Base-by-base conservation (phyloP, 2,329 filamentous ascomycete genomes). In the Diaporthe longicolla region DNA sequence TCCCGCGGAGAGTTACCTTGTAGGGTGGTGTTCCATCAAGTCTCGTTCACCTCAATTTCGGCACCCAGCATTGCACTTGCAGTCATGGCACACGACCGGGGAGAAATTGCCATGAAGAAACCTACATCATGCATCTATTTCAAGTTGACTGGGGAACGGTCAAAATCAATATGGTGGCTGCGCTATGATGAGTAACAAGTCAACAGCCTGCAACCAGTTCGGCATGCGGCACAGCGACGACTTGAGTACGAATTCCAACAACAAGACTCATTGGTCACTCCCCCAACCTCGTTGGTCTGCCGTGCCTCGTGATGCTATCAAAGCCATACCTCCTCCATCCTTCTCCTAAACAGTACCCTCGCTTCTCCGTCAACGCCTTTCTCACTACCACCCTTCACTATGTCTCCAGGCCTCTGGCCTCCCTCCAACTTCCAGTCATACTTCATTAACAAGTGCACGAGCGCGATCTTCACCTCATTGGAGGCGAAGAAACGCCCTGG, bases 401-500 rank as follows among this genome's bases (percentile, higher is more conserved):
- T 43, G 37, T 71, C 69, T 29, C 48, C 21, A 24, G 69, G 32
- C 45, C 35, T 52, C 48, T 55, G 59, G 21, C 73, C 77, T 19
- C 72, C 73, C 1, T 74, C 70, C 17, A 77, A 48, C 35, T 70
- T 72, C 75, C 74, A 74, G 50, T 74, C 73, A 26, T 74, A 74
- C 43, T 72, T 72, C 48, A 74, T 43, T 21, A 74, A 43, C 61
- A 74, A n/a, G 59, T 74, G 70, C 48, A 52, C 70, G 4, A 74
- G n/a, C n/a, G 66, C 58, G 17, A 74, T 59, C 77, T 83, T 82
- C 11, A 82, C 80, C 76, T 82, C 78, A 48, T 80, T 79, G 7
- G 76, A 77, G 0, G 81, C 81, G 76, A 83, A 83, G 75, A 82
- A 83, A 3, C 82, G 74, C 0, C 82, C 82, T 1, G 82, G 82